Evolutionary conservation across 257 asterid genomes (phyloP), one percentile per base, ranked within the genome.

Genomic region (Plantago major): DNA sequence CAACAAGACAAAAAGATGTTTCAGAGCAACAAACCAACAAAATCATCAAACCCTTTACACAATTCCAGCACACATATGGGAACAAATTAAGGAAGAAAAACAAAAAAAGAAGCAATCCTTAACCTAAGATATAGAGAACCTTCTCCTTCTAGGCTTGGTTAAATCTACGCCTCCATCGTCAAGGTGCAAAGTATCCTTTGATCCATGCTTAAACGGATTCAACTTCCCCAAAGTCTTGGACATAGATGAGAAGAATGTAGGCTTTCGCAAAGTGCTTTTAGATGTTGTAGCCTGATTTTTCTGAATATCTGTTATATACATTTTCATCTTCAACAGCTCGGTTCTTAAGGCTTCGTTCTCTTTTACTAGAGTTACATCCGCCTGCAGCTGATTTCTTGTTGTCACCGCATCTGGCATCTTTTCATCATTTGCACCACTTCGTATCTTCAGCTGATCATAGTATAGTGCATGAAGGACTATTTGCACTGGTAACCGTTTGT

Each of bases 381-480:
- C 87, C 48, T 89, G 79, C 11, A 79, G 46, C 66, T 85, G 97
- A 5, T 65, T 83, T 72, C 95, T 76, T 10, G 91, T 87, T 16
- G 82, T 40, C 0, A 70, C 7, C 2, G 96, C 96, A 22, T 77
- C 80, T 0, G 87, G 84, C 0, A 44, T 44, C 42, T 60, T 71
- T 2, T 59, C 75, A 5, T 80, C 90, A 33, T 79, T 90, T 2
- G n/a, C 64, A 1, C 92, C 96, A 13, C 99, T 87, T 67, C 96
- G 79, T 38, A 85, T 11, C 79, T 78, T 87, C 7, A 93, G 75
- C 68, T 93, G 96, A 62, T 93, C 97, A 42, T 84, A 89, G 72
- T 93, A 93, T 5, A 93, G 80, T 0, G 96, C 95, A 47, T 89
- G 97, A 46, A 93, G 90, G n/a, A 93, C 99, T 67, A 89, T 82